phyloP scores from a whole-genome alignment of 495 filamentous ascomycete genomes.

The Penicillium crystallinum region DNA sequence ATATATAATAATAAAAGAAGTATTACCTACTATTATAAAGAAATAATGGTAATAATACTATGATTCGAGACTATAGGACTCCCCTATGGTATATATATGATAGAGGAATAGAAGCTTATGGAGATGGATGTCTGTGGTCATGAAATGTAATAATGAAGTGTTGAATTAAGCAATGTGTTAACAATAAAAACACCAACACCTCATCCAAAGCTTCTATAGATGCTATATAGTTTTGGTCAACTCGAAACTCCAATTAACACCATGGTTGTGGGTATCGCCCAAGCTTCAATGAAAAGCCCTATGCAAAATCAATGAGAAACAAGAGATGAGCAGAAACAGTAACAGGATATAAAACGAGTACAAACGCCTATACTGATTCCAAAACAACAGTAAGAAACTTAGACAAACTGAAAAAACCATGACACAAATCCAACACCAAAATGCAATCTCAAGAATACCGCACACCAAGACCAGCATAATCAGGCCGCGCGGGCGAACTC shows the following conservation, averaged over 20 bases:
- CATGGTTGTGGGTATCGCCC: neutral
- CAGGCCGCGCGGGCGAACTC: conserved; percentile 48
- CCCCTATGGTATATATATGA: too few relatives aligned
- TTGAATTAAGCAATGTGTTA: neutral
- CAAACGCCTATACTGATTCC: neutral
- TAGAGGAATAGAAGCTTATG: too few relatives aligned
- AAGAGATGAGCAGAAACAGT: neutral
- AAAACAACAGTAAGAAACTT: neutral
- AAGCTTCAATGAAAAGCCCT: neutral
- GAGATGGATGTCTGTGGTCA: too few relatives aligned
- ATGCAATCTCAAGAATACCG: conserved; percentile 1
- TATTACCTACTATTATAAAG: too few relatives aligned
- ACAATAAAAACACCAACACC: neutral
- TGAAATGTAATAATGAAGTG: too few relatives aligned
- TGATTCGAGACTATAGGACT: too few relatives aligned
- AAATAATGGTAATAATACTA: too few relatives aligned
- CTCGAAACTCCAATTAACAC: neutral
- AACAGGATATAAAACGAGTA: neutral
- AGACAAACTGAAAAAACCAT: neutral
- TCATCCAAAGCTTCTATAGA: neutral
- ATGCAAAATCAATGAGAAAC: neutral
- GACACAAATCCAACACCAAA: neutral
- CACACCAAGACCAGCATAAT: conserved; percentile 23
- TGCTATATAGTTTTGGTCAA: neutral
- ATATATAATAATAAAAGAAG: too few relatives aligned